Base-by-base conservation (phyloP, 108 stramenopile species). In the Licmophora abbreviata region DNA sequence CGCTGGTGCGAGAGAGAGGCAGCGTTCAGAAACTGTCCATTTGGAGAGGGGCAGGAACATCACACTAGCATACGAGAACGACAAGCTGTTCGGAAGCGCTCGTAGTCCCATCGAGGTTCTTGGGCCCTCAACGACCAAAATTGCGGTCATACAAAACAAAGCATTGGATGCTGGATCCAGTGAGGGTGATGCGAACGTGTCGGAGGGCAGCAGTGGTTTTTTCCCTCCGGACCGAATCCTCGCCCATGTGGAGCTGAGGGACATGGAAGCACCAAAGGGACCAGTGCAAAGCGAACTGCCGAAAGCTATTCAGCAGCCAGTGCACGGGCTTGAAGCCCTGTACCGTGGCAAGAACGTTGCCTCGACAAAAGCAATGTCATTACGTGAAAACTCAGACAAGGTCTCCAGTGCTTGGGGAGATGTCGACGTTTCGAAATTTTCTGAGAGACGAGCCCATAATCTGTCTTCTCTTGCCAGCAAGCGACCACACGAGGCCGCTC, bases 221-320 rank as follows among this genome's bases (percentile, higher is more conserved):
- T 48, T 85, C 48, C 58, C 48, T 36, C 66, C 72, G 33, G 41
- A 78, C 5, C 47, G 50, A 29, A 44, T 84, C 7, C 61, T 84
- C 15, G 54, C 57, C 8, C 52, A 56, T 6, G 48, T 74, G 29
- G 74, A 78, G 48, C 45, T 69, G 38, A 54, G 70, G 20, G 51
- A 50, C 14, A 24, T 42, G 18, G 43, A 23, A 15, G 51, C 38
- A 4, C 18, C 38, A 5, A 34, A 22, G 21, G 43, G 44, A 36
- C 27, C n/a, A 29, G 54, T 14, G 30, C 9, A 59, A 42, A 47
- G 44, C 52, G 33, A 41, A 60, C 11, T 23, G 34, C 21, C 33
- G 24, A 23, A 33, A 54, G 21, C 21, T 18, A 43, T 35, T 7
- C 44, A 15, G 29, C 20, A 23, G 36, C 11, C 51, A 42, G 35